These are phyloP conservation scores for Phytophthora colocasiae DNA, from an alignment of 352 stramenopile genomes.

Conservation along the genomic window DNA sequence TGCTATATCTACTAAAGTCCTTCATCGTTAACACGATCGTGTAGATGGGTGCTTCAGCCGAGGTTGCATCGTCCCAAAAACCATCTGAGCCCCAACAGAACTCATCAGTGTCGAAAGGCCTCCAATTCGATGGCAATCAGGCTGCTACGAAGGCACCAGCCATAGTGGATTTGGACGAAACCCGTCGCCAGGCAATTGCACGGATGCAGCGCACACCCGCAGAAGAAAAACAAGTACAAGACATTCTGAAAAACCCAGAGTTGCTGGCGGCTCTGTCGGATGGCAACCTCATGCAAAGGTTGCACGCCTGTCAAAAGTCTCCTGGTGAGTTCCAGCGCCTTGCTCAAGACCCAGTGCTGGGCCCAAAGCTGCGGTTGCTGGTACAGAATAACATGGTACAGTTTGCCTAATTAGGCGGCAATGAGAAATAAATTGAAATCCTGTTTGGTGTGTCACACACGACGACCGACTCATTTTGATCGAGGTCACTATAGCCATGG, in stretches of 20 bases:
- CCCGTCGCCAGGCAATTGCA: constrained; percentile 61
- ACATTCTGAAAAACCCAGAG: constrained; percentile 69
- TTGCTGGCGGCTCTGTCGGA: constrained; percentile 71
- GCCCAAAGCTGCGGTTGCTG: constrained; percentile 63
- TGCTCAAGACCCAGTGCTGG: constrained; percentile 48
- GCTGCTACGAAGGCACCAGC: constrained; percentile 21
- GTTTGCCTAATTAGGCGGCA: constrained; percentile 32
- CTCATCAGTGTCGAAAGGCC: background rate
- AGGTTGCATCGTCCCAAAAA: constrained; percentile 28
- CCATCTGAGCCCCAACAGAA: constrained; percentile 18
- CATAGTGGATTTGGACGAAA: constrained; percentile 71
- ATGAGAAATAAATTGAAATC: background rate
- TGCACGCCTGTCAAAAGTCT: constrained; percentile 52
- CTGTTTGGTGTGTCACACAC: background rate
- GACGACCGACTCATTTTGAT: background rate
- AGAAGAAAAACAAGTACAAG: constrained; percentile 76
- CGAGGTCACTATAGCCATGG: constrained; percentile 5
- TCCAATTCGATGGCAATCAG: background rate
- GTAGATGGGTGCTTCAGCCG: constrained; percentile 46
- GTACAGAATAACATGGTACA: constrained; percentile 64
- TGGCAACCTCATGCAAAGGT: constrained; percentile 56
- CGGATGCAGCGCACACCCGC: constrained; percentile 59
- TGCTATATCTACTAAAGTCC: background rate
- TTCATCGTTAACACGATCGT: background rate
- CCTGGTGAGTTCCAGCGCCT: constrained; percentile 52